These are phyloP conservation scores for Arxiozyma heterogenica DNA, from an alignment of 1,139 yeast species.

Conservation along the genomic window DNA sequence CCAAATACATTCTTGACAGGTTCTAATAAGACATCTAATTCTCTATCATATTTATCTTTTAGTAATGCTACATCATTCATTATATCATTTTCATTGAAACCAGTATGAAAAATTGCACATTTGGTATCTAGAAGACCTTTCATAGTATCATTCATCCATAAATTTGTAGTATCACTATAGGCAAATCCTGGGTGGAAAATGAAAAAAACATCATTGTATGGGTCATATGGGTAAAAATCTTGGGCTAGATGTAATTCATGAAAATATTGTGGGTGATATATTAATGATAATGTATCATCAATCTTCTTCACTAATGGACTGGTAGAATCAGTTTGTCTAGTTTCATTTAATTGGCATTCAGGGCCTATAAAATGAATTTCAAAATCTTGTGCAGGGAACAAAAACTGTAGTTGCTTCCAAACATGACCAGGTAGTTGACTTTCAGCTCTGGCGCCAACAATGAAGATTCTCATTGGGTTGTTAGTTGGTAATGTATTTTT, in stretches of 20 bases:
- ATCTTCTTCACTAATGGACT: slow-evolving; percentile 59
- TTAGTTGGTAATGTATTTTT: slow-evolving; percentile 11
- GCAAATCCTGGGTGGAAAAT: slow-evolving; percentile 93
- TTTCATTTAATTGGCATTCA: slow-evolving; percentile 68
- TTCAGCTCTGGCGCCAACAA: slow-evolving; percentile 89
- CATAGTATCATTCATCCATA: slow-evolving; percentile 87
- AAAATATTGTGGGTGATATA: slow-evolving; percentile 85
- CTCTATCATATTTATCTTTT: slow-evolving; percentile 55
- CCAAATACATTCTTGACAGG: slow-evolving; percentile 67
- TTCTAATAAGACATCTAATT: slow-evolving; percentile 73
- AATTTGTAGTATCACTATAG: slow-evolving; percentile 68
- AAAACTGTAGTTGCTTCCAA: slow-evolving; percentile 86
- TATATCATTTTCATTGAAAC: slow-evolving; percentile 72
- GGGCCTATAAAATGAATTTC: slow-evolving; percentile 94
- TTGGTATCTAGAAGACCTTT: slow-evolving; percentile 86
- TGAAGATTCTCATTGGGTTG: slow-evolving; percentile 81
- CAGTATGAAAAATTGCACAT: slow-evolving; percentile 86
- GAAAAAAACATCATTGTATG: slow-evolving; percentile 86
- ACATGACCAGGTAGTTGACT: slow-evolving; percentile 90
- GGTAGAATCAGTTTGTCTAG: slow-evolving; percentile 29
- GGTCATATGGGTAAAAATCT: slow-evolving; percentile 96
- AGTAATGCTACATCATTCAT: slow-evolving; percentile 67
- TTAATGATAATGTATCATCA: slow-evolving; percentile 66
- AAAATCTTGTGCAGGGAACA: slow-evolving; percentile 73
- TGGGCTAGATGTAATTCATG: slow-evolving; percentile 84